Evolutionary conservation across 768 basidiomycete genomes (phyloP).

Genomic region (Suillus cothurnatus): DNA sequence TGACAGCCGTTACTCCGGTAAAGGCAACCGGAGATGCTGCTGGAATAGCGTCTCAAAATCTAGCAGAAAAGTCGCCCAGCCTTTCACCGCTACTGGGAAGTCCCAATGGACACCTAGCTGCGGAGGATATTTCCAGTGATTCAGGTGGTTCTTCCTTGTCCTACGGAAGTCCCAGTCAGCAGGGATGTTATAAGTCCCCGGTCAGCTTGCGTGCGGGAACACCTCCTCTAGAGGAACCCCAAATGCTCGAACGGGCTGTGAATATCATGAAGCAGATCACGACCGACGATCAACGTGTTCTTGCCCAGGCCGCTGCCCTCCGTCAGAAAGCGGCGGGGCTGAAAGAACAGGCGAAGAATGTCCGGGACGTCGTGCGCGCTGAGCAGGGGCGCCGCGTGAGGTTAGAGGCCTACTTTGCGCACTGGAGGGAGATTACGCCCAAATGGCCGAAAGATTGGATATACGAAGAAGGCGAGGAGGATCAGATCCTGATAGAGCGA

Average conservation of each 20-base stretch:
- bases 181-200: constrained; percentile 17
- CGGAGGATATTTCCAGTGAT: constrained; percentile 13
- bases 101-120: not conserved
- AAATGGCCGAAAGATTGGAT: constrained; percentile 30
- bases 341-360: constrained; percentile 22
- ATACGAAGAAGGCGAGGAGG: constrained; percentile 11
- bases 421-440: constrained; percentile 29
- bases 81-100: not conserved
- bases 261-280: constrained; percentile 29
- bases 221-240: constrained; percentile 17
- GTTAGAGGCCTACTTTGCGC: constrained; percentile 29
- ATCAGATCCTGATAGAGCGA: not conserved
- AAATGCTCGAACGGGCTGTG: constrained; percentile 25
- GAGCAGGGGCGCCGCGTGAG: constrained; percentile 28
- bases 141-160: constrained; percentile 30
- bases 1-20: not conserved
- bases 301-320: constrained; percentile 14
- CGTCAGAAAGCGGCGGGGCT: constrained; percentile 22
- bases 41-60: no score
- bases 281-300: constrained; percentile 16
- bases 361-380: constrained; percentile 24
- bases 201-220: constrained; percentile 27
- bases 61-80: not conserved
- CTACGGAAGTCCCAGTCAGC: constrained; percentile 12
- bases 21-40: not conserved